phyloP scores from a whole-genome alignment of 108 stramenopile genomes.

The Skeletonema marinoi region DNA sequence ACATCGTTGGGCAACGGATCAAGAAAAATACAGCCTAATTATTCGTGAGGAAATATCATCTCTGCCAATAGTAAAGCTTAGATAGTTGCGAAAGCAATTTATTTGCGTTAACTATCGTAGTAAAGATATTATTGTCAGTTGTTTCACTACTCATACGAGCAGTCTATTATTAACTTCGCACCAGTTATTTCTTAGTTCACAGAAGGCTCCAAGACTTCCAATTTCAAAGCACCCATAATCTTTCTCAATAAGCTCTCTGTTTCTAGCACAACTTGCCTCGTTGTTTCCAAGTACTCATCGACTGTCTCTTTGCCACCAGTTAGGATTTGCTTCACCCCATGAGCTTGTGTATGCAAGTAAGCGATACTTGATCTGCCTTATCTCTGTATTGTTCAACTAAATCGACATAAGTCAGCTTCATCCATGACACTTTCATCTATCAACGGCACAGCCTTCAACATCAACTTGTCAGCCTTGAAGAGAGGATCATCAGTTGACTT shows the following conservation, averaged over 20 bases:
- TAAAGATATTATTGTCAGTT: not conserved
- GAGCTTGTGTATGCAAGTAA: conserved; percentile 62
- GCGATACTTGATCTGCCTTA: conserved; percentile 70
- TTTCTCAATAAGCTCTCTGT: conserved; percentile 63
- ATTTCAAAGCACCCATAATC: conserved; percentile 58
- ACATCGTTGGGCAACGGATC: not conserved
- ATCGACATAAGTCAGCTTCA: conserved; percentile 67
- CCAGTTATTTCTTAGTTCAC: conserved; percentile 32
- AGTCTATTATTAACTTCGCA: not conserved
- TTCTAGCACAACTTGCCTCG: conserved; percentile 62
- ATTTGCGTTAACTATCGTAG: not conserved
- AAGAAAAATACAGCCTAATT: not conserved
- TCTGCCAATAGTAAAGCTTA: not conserved
- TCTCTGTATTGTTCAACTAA: conserved; percentile 74
- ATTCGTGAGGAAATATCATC: not conserved
- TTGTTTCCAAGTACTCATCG: conserved; percentile 79
- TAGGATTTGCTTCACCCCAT: conserved; percentile 74
- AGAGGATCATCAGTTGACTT: conserved; percentile 69
- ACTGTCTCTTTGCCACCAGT: conserved; percentile 80
- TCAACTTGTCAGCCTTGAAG: conserved; percentile 72
- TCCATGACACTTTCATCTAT: conserved; percentile 62
- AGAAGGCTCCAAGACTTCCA: conserved; percentile 64
- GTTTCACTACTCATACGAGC: not conserved
- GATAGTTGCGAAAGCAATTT: no score
- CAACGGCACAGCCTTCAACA: conserved; percentile 64